Evolutionary conservation across 192 early-diverging fungal species (phyloP).

Genomic region (Gryganskiella cystojenkinii): DNA sequence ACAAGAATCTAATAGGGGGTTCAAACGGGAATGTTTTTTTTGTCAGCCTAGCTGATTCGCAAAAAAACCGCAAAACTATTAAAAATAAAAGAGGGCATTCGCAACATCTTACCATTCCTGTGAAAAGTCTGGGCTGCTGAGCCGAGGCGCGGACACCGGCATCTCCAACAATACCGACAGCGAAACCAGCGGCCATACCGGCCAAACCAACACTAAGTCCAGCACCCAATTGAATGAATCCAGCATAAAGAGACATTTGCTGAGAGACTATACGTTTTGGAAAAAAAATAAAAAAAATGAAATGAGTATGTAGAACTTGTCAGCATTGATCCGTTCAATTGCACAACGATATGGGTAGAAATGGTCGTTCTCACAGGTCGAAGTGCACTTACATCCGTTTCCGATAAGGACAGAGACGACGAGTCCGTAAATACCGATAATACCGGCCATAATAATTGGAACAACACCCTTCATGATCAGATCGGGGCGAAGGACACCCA

Average conservation of each 20-base stretch:
- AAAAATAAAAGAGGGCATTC: background rate
- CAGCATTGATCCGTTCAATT: background rate
- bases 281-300: constrained; percentile 17
- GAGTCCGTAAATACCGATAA: constrained; percentile 98
- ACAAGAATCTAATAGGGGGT: constrained; percentile 69
- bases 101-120: constrained; percentile 72
- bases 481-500: constrained; percentile 90
- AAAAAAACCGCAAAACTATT: background rate
- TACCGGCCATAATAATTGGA: constrained; percentile 98
- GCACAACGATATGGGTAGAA: background rate
- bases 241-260: constrained; percentile 74
- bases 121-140: constrained; percentile 84
- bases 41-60: background rate
- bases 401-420: constrained; percentile 95
- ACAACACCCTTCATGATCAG: constrained; percentile 90
- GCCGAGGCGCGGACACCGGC: constrained; percentile 85
- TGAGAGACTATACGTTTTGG: constrained; percentile 46
- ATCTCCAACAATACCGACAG: constrained; percentile 93
- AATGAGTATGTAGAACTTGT: constrained; percentile 33
- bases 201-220: constrained; percentile 85
- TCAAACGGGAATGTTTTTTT: background rate
- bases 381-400: constrained; percentile 73
- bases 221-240: constrained; percentile 84
- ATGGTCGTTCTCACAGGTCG: too few relatives aligned
- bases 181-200: constrained; percentile 90